phyloP scores from a whole-genome alignment of 2,329 filamentous ascomycete genomes.

The Pseudocercospora macadamiae region DNA sequence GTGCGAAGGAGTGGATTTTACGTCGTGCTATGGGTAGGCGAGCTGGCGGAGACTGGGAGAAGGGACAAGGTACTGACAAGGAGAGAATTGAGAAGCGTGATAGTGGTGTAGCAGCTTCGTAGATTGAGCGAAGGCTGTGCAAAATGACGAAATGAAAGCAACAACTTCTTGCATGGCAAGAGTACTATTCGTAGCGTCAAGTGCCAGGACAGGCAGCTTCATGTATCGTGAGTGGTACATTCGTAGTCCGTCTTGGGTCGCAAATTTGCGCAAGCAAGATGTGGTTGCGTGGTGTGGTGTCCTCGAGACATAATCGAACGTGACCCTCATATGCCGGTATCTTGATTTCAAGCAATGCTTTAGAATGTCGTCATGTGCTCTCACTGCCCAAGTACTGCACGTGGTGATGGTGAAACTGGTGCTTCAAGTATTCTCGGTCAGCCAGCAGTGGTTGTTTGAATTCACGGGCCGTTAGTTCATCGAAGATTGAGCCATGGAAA shows the following conservation, averaged over 20 bases:
- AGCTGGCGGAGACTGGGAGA: conserved; percentile 22
- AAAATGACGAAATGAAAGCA: background rate
- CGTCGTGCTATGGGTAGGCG: conserved; percentile 42
- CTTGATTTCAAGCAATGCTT: background rate
- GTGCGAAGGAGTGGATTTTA: conserved; percentile 44
- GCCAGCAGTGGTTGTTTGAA: background rate
- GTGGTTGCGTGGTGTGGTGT: too few relatives aligned
- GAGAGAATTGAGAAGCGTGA: conserved; percentile 24
- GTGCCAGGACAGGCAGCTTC: too few relatives aligned
- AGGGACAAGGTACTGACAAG: conserved; percentile 24
- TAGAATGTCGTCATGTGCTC: background rate
- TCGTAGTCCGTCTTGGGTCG: too few relatives aligned
- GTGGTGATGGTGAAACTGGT: background rate
- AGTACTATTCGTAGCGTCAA: too few relatives aligned
- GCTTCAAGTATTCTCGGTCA: background rate
- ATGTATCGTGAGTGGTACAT: too few relatives aligned
- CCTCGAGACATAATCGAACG: too few relatives aligned
- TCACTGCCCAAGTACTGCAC: background rate
- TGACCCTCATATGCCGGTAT: too few relatives aligned
- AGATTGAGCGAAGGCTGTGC: too few relatives aligned
- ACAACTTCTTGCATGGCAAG: too few relatives aligned
- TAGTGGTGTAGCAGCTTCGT: conserved; percentile 15
- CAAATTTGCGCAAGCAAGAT: too few relatives aligned
- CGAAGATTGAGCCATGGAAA: background rate
- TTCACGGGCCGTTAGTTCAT: background rate